A percentile compares a stretch with the other conserved stretches of the same genome.
Evolutionary conservation across 2,329 filamentous ascomycete species (phyloP).

Genomic region (Zasmidium angulare): DNA sequence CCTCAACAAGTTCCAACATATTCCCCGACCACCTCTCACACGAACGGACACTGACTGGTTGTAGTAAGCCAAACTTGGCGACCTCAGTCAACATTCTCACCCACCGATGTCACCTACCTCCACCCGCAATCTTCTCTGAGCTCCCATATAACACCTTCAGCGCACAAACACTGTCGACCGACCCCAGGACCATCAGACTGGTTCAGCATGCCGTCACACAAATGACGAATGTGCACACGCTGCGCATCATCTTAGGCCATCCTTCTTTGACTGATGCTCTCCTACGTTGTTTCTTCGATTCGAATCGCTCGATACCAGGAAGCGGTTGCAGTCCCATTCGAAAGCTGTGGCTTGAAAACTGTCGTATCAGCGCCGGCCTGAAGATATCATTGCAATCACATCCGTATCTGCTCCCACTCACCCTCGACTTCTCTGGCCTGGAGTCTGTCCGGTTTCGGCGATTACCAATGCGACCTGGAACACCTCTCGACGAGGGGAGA

Average conservation of each 20-base stretch:
- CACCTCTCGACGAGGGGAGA: not conserved
- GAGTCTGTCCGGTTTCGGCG: constrained; percentile 45
- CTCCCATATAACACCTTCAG: constrained; percentile 43
- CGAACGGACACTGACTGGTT: not conserved
- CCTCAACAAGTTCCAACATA: no score
- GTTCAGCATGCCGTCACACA: constrained; percentile 40
- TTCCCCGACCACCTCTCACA: no score
- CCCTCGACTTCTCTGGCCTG: constrained; percentile 34
- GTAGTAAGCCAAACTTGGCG: constrained; percentile 40
- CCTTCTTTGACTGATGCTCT: constrained; percentile 41
- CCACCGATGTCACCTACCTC: constrained; percentile 48
- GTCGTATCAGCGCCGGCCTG: constrained; percentile 35
- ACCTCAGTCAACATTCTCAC: constrained; percentile 44
- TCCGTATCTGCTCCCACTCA: constrained; percentile 23
- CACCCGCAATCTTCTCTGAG: constrained; percentile 46
- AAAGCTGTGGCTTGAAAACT: constrained; percentile 49
- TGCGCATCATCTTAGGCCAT: constrained; percentile 48
- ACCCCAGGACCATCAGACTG: constrained; percentile 41
- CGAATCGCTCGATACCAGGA: constrained; percentile 16
- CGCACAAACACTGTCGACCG: constrained; percentile 40
- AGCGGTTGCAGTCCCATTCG: constrained; percentile 34
- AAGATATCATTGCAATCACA: constrained; percentile 10
- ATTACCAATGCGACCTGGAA: constrained; percentile 31
- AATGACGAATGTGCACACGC: constrained; percentile 44
- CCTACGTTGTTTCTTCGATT: constrained; percentile 42